Evolutionary conservation across 2,329 filamentous ascomycete genomes (phyloP), one percentile per base, ranked within the genome.

Genomic region (Zarea fungicola): DNA sequence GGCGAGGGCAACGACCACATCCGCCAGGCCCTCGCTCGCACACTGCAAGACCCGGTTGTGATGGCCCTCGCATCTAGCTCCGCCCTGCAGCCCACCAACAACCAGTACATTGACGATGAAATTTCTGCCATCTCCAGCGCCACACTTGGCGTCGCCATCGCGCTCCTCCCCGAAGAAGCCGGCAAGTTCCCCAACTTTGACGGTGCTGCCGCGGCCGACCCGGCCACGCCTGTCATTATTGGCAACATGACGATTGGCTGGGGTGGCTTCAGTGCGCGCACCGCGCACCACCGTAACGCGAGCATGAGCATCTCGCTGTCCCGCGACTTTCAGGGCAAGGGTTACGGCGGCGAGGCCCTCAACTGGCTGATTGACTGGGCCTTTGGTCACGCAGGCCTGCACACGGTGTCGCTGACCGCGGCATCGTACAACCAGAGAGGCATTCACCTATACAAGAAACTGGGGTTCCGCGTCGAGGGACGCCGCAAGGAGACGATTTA

Each of bases 301-400:
- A 46, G 47, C 18, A 60, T 75, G 21, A 67, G 63, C 22, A 60
- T 74, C 41, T 59, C 59, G 29, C 62, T 75, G 21, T 50, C 64
- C 3, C 54, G 58, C 1, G 26, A 47, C 5, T 64, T 66, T 53
- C 69, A 73, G 50, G 59, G 61, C 18, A 54, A 61, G 29, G 71
- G 74, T 0, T 76, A 75, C 52, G 73, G 74, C 5, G 56, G 56
- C 16, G 73, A 76, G 55, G 69, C 71, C 4, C 68, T 77, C 49
- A 58, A 60, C 25, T 78, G 72, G 73, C 65, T 61, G 6, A 54
- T 75, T n/a, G 63, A 70, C 39, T 76, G 71, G 65, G 68, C 67
- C 1, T 77, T 77, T 55, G 53, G 53, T 25, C 61, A 63, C 23
- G 70, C 62, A 4, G 69, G 67, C 8, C 53, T 76, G 61, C 73